phyloP scores from a whole-genome alignment of 306 rosid species.

The Astragalus membranaceus region DNA sequence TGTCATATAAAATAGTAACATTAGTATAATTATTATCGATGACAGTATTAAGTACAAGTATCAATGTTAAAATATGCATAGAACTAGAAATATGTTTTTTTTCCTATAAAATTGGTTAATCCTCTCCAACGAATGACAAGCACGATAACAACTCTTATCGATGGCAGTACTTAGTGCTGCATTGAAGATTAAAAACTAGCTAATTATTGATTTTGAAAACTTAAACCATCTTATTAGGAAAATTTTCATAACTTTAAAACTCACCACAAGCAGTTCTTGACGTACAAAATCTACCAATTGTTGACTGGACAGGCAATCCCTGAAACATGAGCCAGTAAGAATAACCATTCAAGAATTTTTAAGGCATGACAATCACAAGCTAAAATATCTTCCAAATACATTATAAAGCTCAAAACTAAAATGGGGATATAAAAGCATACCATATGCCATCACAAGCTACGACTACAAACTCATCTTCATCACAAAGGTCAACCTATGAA shows the following conservation, averaged over 20 bases:
- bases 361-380: not conserved
- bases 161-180: not conserved
- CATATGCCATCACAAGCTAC: constrained; percentile 75
- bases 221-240: too few relatives aligned
- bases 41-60: too few relatives aligned
- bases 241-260: too few relatives aligned
- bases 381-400: too few relatives aligned
- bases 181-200: not conserved
- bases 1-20: too few relatives aligned
- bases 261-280: constrained; percentile 59
- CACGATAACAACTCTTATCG: not conserved
- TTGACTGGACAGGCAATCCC: constrained; percentile 96
- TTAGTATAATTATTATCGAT: too few relatives aligned
- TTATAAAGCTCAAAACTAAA: too few relatives aligned
- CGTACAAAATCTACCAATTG: constrained; percentile 79
- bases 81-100: too few relatives aligned
- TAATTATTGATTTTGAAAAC: too few relatives aligned
- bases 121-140: not conserved
- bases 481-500: constrained; percentile 63
- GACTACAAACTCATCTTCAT: constrained; percentile 67
- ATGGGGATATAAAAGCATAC: too few relatives aligned
- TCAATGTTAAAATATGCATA: too few relatives aligned
- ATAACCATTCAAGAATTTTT: not conserved
- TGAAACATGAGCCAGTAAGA: constrained; percentile 16
- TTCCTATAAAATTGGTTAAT: not conserved